phyloP scores from a whole-genome alignment of 2,329 filamentous ascomycete species.

The Cercospora janseana region DNA sequence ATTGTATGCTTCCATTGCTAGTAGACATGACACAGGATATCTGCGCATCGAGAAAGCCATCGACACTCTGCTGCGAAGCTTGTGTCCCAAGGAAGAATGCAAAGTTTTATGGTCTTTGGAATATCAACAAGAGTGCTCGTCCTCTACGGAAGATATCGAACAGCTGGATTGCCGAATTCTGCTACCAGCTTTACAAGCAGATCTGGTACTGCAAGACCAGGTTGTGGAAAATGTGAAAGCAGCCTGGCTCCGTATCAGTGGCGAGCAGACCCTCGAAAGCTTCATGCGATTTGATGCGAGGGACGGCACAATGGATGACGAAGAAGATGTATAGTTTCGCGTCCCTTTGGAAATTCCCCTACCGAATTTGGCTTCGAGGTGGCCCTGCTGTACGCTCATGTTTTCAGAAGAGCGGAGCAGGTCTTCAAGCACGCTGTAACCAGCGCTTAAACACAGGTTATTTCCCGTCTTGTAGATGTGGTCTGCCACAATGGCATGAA shows the following conservation, averaged over 20 bases:
- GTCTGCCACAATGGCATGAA: no score
- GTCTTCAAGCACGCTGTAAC: no score
- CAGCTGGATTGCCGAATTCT: constrained; percentile 39
- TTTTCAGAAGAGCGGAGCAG: no score
- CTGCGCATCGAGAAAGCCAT: constrained; percentile 44
- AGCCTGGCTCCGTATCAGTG: constrained; percentile 67
- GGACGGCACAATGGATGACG: constrained; percentile 23
- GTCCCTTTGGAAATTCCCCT: no score
- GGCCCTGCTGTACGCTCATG: no score
- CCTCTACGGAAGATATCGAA: constrained; percentile 33
- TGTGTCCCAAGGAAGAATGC: constrained; percentile 39
- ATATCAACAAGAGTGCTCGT: constrained; percentile 49
- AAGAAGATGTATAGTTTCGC: neutral
- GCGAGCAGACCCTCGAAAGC: constrained; percentile 49
- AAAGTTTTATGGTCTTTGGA: constrained; percentile 53
- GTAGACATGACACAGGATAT: constrained; percentile 39
- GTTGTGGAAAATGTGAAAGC: constrained; percentile 64
- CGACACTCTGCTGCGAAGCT: constrained; percentile 43
- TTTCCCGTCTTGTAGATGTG: no score
- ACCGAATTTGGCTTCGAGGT: no score
- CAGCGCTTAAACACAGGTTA: no score
- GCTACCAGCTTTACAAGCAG: constrained; percentile 56
- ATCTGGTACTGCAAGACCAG: constrained; percentile 72
- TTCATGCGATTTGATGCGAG: constrained; percentile 77
- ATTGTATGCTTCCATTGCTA: constrained; percentile 54